Percentiles rank a stretch among this genome's conserved stretches.
Evolutionary conservation across 352 stramenopile species (phyloP).

Genomic region (Phytophthora crassamura): DNA sequence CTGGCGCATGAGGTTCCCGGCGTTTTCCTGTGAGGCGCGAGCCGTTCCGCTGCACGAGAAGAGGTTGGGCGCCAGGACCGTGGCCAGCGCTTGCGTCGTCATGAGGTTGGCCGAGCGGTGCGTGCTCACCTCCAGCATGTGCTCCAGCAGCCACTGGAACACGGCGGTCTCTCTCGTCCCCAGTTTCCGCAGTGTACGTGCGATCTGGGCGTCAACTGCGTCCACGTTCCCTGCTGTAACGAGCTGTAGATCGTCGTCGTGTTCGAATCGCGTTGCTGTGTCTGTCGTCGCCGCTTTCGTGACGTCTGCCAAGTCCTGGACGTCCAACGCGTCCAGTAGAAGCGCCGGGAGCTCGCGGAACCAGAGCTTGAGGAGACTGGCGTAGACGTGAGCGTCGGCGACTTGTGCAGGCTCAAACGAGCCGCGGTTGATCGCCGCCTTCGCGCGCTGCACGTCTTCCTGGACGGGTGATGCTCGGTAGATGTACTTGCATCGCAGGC

Average conservation of each 20-base stretch:
- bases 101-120: slow-evolving; percentile 54
- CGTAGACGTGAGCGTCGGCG: slow-evolving; percentile 59
- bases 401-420: slow-evolving; percentile 44
- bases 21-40: slow-evolving; percentile 23
- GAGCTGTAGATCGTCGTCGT: slow-evolving; percentile 15
- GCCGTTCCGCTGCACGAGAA: slow-evolving; percentile 34
- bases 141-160: slow-evolving; percentile 72
- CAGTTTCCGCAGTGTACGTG: slow-evolving; percentile 35
- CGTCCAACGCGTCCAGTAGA: slow-evolving; percentile 41
- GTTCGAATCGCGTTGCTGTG: background rate
- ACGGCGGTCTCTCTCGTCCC: slow-evolving; percentile 40
- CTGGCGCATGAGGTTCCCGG: slow-evolving; percentile 30
- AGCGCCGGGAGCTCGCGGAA: slow-evolving; percentile 59
- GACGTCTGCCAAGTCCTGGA: slow-evolving; percentile 23
- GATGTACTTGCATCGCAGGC: slow-evolving; percentile 57
- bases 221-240: slow-evolving; percentile 27
- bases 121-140: slow-evolving; percentile 61
- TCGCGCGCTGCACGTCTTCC: slow-evolving; percentile 46
- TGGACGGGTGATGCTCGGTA: slow-evolving; percentile 64
- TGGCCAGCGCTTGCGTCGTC: slow-evolving; percentile 53
- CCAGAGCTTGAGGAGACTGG: slow-evolving; percentile 71
- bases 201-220: slow-evolving; percentile 23
- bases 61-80: slow-evolving; percentile 69
- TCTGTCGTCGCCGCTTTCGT: slow-evolving; percentile 13
- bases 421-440: slow-evolving; percentile 55